Conservation (phyloP, 2,329 filamentous ascomycete genomes). For the Macroventuria anomochaeta region DNA sequence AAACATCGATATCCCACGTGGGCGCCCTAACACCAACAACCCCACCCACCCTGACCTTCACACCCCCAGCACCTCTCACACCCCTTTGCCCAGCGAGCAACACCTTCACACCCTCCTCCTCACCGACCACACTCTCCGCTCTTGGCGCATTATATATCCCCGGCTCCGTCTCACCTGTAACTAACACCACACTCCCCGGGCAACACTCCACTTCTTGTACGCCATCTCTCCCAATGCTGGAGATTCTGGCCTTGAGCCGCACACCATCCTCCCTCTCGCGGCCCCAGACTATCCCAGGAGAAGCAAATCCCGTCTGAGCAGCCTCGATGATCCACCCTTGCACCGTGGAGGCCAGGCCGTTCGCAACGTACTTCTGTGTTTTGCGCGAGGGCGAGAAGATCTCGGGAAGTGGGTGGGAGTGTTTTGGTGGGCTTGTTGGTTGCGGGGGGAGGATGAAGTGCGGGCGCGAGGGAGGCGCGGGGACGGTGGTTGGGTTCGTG, state of each 20-base stretch:
- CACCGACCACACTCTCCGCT: neutral
- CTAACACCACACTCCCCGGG: conserved; percentile 32
- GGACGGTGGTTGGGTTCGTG: neutral
- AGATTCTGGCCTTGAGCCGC: conserved; percentile 25
- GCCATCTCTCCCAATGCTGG: neutral
- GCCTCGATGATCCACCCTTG: conserved; percentile 60
- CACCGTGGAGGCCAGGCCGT: conserved; percentile 58
- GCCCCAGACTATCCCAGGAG: conserved; percentile 22
- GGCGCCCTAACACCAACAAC: conserved; percentile 50
- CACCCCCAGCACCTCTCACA: conserved; percentile 21
- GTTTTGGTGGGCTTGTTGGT: conserved; percentile 35
- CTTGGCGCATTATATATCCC: conserved; percentile 24
- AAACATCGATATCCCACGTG: conserved; percentile 51
- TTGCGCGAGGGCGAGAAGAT: conserved; percentile 62
- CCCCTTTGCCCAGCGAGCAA: conserved; percentile 41
- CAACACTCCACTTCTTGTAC: conserved; percentile 28
- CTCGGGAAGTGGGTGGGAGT: conserved; percentile 54
- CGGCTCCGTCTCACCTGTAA: conserved; percentile 23
- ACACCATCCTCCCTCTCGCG: conserved; percentile 37
- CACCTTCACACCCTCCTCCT: conserved; percentile 19
- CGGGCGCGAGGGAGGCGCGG: conserved; percentile 34
- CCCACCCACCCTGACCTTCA: conserved; percentile 32
- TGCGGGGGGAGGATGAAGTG: conserved; percentile 49
- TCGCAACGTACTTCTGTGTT: conserved; percentile 56
- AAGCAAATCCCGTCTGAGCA: conserved; percentile 26